Base-by-base conservation (phyloP, 306 rosid species). In the Cercis canadensis region DNA sequence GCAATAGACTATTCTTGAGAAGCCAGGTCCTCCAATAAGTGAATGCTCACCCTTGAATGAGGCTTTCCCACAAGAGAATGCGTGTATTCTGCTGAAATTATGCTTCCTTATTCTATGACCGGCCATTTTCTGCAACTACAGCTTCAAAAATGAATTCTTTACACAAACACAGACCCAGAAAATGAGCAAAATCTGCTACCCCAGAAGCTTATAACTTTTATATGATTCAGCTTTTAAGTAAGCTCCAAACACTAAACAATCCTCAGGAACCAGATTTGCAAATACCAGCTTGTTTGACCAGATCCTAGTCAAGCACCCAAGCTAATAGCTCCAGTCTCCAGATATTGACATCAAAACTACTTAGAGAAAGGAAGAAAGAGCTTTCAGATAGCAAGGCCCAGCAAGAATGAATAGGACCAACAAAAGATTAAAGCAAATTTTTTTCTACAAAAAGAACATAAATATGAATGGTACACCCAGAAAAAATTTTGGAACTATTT, bases 11-110 rank as follows among this genome's bases (percentile, higher is more conserved):
- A 86, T 81, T 80, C 99, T 87, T 6, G 99, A 91, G 73, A 91
- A 95, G 0, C 99, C 99, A 36, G 97, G 99, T 4, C 97, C 97
- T 80, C 99, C 99, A 50, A 95, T 87, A 39, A 83, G 81, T 5
- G 92, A 87, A 32, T 91, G 99, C 4, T 95, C 99, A 0, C 72
- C 90, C 73, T 60, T 82, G 41, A 89, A 58, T 2, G 97, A 91
- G 16, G 95, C 72, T 69, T 64, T 94, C 45, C 96, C 96, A 71
- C 99, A 59, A 1, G 85, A 1, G 68, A 92, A 95, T 8, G 92
- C 96, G 77, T 95, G 99, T 78, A 95, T 91, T 80, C 87, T 87
- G 17, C 91, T 61, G 11, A 94, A 87, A 56, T 95, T 95, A 16
- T 75, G 90, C 78, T 39, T 87, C 78, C 80, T 94, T 53, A 70